phyloP scores from a whole-genome alignment of 208 protist species.

The Leishmania aethiopica region DNA sequence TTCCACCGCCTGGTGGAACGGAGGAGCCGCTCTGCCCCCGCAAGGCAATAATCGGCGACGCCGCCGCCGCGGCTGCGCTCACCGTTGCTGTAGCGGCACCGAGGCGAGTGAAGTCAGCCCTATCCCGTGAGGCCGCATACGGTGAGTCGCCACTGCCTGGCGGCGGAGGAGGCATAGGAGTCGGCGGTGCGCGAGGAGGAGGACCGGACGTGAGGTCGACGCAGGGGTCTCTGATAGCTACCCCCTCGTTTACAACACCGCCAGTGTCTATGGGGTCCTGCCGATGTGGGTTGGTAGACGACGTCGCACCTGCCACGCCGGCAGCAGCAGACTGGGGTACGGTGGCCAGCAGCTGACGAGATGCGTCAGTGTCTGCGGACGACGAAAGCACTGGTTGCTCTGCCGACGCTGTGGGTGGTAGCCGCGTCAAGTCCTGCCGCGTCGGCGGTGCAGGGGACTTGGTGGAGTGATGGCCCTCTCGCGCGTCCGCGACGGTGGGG shows the following conservation, averaged over 20 bases:
- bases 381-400: not conserved
- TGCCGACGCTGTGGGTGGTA: not conserved
- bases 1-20: not conserved
- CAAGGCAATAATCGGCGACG: slow-evolving; percentile 6
- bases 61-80: not conserved
- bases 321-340: not conserved
- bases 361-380: not conserved
- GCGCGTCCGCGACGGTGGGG: not conserved
- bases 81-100: not conserved
- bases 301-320: not conserved
- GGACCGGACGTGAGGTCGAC: not conserved
- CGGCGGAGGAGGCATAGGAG: not conserved
- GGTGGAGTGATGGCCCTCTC: not conserved
- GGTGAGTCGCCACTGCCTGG: not conserved
- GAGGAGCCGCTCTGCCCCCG: slow-evolving; percentile 4
- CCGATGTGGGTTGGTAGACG: not conserved
- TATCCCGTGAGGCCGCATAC: not conserved
- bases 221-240: not conserved
- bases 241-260: not conserved
- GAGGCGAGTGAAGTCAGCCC: not conserved
- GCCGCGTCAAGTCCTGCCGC: not conserved
- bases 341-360: not conserved
- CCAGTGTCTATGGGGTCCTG: not conserved
- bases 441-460: not conserved
- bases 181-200: not conserved